phyloP scores from a whole-genome alignment of 1,284 basidiomycete species.

The Tilletiopsis washingtonensis region DNA sequence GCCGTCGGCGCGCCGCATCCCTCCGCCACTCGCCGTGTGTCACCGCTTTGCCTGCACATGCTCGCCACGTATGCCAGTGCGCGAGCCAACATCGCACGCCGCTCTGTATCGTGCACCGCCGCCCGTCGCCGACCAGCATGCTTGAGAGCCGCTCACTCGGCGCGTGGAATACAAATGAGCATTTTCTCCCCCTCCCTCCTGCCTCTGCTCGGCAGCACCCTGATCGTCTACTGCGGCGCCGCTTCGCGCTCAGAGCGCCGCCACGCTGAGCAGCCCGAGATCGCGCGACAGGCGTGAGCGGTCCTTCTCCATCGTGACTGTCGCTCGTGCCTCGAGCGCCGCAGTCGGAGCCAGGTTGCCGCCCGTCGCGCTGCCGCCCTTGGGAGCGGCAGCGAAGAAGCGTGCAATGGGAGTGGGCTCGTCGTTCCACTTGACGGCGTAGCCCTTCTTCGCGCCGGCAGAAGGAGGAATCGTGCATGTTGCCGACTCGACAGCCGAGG shows the following conservation, averaged over 20 bases:
- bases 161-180: no score
- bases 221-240: no score
- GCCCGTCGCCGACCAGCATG: no score
- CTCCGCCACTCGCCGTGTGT: no score
- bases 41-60: no score
- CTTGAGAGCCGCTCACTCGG: no score
- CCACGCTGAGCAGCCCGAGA: not conserved
- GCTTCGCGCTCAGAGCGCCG: not conserved
- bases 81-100: no score
- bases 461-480: not conserved
- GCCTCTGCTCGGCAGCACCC: no score
- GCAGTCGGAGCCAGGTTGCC: not conserved
- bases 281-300: not conserved
- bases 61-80: no score
- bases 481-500: not conserved
- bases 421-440: slow-evolving; percentile 30
- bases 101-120: no score
- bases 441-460: not conserved
- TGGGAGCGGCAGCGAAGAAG: slow-evolving; percentile 13
- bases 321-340: not conserved
- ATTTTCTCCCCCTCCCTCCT: no score
- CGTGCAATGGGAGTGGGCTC: slow-evolving; percentile 23
- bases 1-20: no score
- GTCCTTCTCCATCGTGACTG: not conserved
- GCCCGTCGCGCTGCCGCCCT: not conserved